Evolutionary conservation across 495 filamentous ascomycete genomes (phyloP), one percentile per base, ranked within the genome.

Genomic region (Hypoxylon intermedium): DNA sequence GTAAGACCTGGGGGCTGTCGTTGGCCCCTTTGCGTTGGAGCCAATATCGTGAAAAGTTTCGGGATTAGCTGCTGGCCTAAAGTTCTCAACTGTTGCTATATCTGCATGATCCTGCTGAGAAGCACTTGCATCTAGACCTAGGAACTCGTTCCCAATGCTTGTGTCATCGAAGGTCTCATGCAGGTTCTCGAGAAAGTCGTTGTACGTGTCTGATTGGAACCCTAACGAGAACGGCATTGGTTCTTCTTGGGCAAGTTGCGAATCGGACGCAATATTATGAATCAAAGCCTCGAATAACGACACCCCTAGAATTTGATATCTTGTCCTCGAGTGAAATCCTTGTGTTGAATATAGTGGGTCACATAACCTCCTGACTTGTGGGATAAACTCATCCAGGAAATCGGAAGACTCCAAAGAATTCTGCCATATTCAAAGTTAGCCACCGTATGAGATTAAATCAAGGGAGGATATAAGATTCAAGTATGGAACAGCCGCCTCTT

Each of bases 271-370:
- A 24, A 67, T 24, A 15, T 33, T 60, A 18, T 49, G 51, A 46
- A 71, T 60, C 15, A 79, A 31, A 43, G 45, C 58, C 26, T 76
- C 69, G 12, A 81, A 55, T 4, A 79, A 49, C 5, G 67, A 52
- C 21, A 80, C 64, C 31, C 72, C 74, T 19, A 71, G 60, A 6
- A 47, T 46, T 58, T 81, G 73, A 59, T 79, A 80, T 6, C 53
- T 59, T 31, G 55, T 44, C 12, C 79, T 75, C 11, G 65, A 51
- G 15, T 58, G 55, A 18, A 46, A 53, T 5, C 69, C 72, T 12
- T 74, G 65, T 49, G 69, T 45, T n/a, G 60, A 38, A 56, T 80
- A 79, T 12, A 81, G 70, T 13, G 58, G 63, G 26, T 79, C 69
- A 58, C 73, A 79, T 9, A 74, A 41, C 4, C 46, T 21, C 37